These are phyloP conservation scores for Neurospora cerealis DNA, from an alignment of 495 filamentous ascomycete genomes.

Conservation along the genomic window DNA sequence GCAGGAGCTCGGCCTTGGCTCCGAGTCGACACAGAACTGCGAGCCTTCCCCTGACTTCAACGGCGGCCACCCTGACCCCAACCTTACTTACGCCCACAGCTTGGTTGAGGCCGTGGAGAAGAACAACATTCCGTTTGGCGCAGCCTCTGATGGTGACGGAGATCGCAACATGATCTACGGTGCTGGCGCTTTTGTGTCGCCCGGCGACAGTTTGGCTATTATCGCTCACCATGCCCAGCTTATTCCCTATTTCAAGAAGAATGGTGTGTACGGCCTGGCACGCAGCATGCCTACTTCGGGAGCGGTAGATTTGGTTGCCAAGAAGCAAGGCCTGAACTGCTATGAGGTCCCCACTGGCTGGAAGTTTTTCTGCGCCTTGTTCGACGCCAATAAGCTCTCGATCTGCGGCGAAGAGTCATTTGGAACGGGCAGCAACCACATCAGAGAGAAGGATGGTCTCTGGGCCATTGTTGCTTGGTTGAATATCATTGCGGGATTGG, in stretches of 20 bases:
- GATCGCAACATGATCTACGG: conserved; percentile 99
- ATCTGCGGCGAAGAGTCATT: conserved; percentile 99
- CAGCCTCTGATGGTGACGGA: conserved; percentile 91
- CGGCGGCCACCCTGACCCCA: conserved; percentile 94
- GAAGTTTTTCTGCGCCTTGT: conserved; percentile 99
- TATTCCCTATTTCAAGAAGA: conserved; percentile 95
- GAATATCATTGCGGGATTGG: conserved; percentile 94
- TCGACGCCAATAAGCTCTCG: conserved; percentile 93
- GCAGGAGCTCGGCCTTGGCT: conserved; percentile 71
- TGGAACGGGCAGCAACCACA: conserved; percentile 97
- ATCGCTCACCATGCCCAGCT: conserved; percentile 92
- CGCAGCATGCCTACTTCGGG: conserved; percentile 96
- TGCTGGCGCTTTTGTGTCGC: conserved; percentile 90
- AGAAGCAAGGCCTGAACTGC: conserved; percentile 81
- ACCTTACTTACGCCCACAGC: conserved; percentile 95
- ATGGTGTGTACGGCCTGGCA: conserved; percentile 89
- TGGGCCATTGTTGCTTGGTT: conserved; percentile 98
- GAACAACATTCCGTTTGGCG: conserved; percentile 86
- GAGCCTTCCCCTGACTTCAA: conserved; percentile 86
- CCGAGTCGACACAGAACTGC: conserved; percentile 85
- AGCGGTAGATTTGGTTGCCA: conserved; percentile 88
- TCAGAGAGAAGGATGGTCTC: conserved; percentile 95
- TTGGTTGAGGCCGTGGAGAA: conserved; percentile 90
- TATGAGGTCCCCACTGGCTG: conserved; percentile 98
- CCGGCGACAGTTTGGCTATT: conserved; percentile 92